Percentiles rank a stretch among this genome's conserved stretches.
Conservation (phyloP, 225 moss, liverwort and hornwort genomes). For the Takakia lepidozioides region DNA sequence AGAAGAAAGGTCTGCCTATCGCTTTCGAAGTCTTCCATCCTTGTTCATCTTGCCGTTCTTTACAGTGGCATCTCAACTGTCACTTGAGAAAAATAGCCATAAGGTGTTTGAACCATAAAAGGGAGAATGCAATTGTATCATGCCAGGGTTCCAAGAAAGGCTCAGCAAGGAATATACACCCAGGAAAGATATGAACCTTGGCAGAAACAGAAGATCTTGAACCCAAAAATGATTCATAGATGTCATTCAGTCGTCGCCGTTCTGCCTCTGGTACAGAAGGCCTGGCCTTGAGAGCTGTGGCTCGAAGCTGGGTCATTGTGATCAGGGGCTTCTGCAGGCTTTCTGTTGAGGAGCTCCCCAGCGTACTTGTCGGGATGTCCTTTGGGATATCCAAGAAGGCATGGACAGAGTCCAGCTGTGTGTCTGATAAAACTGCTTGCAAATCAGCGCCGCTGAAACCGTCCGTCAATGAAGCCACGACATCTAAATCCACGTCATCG, state of each 20-base stretch:
- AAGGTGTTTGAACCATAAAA: too few relatives aligned
- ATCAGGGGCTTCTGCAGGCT: slow-evolving; percentile 39
- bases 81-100: too few relatives aligned
- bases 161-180: too few relatives aligned
- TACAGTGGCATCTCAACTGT: too few relatives aligned
- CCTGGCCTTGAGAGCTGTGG: slow-evolving; percentile 66
- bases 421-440: slow-evolving; percentile 96
- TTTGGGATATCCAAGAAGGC: slow-evolving; percentile 39
- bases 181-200: slow-evolving; percentile 27
- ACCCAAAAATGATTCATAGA: slow-evolving; percentile 76
- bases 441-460: slow-evolving; percentile 97
- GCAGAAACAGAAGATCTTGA: slow-evolving; percentile 36
- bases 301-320: slow-evolving; percentile 62
- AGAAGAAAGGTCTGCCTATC: too few relatives aligned
- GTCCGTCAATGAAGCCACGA: slow-evolving; percentile 69
- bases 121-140: too few relatives aligned
- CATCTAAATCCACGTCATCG: slow-evolving; percentile 72
- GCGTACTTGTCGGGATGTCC: background rate
- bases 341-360: too few relatives aligned
- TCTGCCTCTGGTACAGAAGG: slow-evolving; percentile 83
- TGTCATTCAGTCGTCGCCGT: slow-evolving; percentile 52
- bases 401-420: slow-evolving; percentile 89
- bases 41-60: too few relatives aligned
- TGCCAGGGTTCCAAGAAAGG: too few relatives aligned
- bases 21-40: too few relatives aligned